Base-by-base conservation (phyloP, 192 early-diverging fungal genomes). In the Podila epicladia region DNA sequence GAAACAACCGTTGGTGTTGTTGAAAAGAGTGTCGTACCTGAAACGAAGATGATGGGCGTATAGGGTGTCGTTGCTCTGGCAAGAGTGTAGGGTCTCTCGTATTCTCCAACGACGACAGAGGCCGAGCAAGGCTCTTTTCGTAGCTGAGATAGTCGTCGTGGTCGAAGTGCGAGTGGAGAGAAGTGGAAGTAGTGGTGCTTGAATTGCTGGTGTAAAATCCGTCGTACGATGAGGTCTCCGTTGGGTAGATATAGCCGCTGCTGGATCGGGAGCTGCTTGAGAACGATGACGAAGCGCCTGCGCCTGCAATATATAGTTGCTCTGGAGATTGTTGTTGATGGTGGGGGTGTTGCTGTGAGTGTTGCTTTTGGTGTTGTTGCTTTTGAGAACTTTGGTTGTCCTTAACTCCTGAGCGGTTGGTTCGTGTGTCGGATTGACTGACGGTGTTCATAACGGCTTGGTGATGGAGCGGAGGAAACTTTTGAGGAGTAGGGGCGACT, bases 401-500 rank as follows among this genome's bases (percentile, higher is more conserved):
- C 35, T 65, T 58, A 19, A 62, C 64, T 41, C 64, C 64, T 65
- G 29, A 20, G 55, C 57, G 71, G 45, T 49, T 73, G 71, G 71
- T 38, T 55, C 35, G 28, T 64, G 62, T 58, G 22, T 60, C 64
- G 38, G 57, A 22, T 17, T 41, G 55, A 22, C 50, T 64, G 41
- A 59, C 53, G 1, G 70, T 73, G 41, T 73, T 73, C 71, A 73
- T 73, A 58, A 19, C 55, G 62, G 9, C 49, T 35, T 45, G 26
- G 48, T 28, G 35, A 37, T 57, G 32, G 24, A 41, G 65, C 32
- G 45, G 33, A 33, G 51, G 51, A 35, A 24, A 49, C 31, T 57
- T 57, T 32, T 32, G n/a, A 22, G n/a, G 58, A 50, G 33, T 45
- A 31, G 26, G 22, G 24, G 41, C 20, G 24, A n/a, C n/a, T 8